phyloP scores from a whole-genome alignment of 306 rosid genomes.

The Macrotyloma uniflorum region DNA sequence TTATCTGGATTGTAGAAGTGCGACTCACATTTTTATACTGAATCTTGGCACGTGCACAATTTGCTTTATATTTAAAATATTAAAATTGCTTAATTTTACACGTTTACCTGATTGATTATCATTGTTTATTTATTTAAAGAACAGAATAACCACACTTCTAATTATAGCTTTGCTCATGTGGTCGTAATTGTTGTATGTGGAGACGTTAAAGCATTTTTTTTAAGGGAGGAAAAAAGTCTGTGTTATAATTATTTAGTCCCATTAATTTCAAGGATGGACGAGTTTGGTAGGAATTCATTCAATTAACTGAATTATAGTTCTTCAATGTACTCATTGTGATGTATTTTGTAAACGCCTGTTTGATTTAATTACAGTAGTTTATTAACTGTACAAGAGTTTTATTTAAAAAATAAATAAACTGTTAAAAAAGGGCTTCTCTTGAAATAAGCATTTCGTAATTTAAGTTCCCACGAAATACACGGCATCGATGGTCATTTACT shows the following conservation, averaged over 20 bases:
- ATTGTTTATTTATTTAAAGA: neutral
- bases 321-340: no score
- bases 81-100: neutral
- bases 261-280: neutral
- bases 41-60: neutral
- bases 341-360: neutral
- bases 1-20: conserved; percentile 3
- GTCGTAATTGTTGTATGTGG: neutral
- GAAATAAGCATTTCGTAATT: neutral
- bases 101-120: neutral
- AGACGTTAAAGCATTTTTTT: neutral
- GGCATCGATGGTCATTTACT: no score
- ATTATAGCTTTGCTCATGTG: neutral
- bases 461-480: neutral
- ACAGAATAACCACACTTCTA: neutral
- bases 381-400: no score
- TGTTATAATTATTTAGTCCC: neutral
- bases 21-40: conserved; percentile 20
- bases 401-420: no score
- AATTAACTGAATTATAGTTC: no score
- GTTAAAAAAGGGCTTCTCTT: neutral
- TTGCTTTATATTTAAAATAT: neutral
- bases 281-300: no score
- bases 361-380: neutral
- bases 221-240: neutral